Evolutionary conservation across 2,329 filamentous ascomycete species (phyloP), one percentile per base, ranked within the genome.

Genomic region (Nothomitra cinnamomea): DNA sequence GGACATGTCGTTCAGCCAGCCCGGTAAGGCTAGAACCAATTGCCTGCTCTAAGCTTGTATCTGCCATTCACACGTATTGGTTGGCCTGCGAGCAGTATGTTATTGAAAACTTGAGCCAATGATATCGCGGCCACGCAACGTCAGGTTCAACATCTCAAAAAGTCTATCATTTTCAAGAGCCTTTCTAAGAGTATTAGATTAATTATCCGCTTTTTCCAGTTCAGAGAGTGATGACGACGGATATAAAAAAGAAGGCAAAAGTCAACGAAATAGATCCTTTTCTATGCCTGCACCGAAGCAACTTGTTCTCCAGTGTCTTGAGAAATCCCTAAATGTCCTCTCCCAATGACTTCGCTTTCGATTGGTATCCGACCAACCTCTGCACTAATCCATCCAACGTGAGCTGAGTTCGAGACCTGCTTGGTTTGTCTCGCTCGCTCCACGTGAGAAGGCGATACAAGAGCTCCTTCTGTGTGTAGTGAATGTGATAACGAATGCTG

Each of bases 121-220:
- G n/a, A n/a, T n/a, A n/a, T n/a, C n/a, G n/a, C n/a, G n/a, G n/a
- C n/a, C n/a, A n/a, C n/a, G n/a, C n/a, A 10, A 32, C 28, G 28
- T 32, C 28, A 32, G 5, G 28, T 32, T 32, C 28, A 32, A n/a
- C n/a, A n/a, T n/a, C n/a, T n/a, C n/a, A 17, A 22, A 45, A 49
- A 19, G 45, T 49, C 45, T 35, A 49, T 49, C 25, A 35, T 49
- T 49, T n/a, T 28, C 25, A 48, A 35, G 28, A 32, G 28, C 28
- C 45, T 49, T 49, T 49, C 15, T 49, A 49, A 24, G 32, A 10
- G 32, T 24, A 49, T 49, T 49, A 49, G 25, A 49, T 49, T 49
- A 49, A 32, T 49, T 49, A 32, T 35, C 45, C 45, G 25, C 45
- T 32, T 49, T 47, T 49, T 28, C 24, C 45, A 24, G 25, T 32